Evolutionary conservation across 1,284 basidiomycete genomes (phyloP).

Genomic region (Blastosporella zonata): DNA sequence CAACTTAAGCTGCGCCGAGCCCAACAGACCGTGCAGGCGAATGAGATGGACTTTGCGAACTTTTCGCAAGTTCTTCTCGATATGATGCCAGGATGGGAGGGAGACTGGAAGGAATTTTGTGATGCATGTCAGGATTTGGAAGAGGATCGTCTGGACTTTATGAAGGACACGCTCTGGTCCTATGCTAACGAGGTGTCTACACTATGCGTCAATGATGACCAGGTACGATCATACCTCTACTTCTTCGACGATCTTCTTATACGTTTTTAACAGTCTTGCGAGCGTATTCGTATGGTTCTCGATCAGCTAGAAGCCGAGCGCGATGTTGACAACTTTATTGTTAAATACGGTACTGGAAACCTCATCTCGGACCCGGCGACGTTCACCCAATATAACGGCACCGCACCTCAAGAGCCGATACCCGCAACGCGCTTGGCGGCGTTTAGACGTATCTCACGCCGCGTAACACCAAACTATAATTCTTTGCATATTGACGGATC

Average conservation of each 20-base stretch:
- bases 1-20: conserved; percentile 84
- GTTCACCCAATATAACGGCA: conserved; percentile 68
- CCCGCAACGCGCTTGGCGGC: conserved; percentile 44
- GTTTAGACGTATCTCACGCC: conserved; percentile 52
- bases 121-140: conserved; percentile 96
- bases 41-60: conserved; percentile 88
- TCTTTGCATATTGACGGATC: neutral
- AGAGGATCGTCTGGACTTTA: conserved; percentile 91
- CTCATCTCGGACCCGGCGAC: conserved; percentile 73
- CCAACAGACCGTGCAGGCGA: conserved; percentile 83
- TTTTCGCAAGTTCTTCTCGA: conserved; percentile 81
- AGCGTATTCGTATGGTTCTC: conserved; percentile 76
- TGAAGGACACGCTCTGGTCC: conserved; percentile 93
- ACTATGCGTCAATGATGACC: conserved; percentile 94
- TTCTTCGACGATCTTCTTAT: conserved; percentile 4
- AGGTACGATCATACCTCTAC: conserved; percentile 54
- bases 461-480: conserved; percentile 20
- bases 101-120: conserved; percentile 92
- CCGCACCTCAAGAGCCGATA: conserved; percentile 44
- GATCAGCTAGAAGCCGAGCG: conserved; percentile 79
- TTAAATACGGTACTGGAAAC: conserved; percentile 81
- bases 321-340: conserved; percentile 82
- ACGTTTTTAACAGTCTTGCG: conserved; percentile 68
- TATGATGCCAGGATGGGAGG: conserved; percentile 84
- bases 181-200: conserved; percentile 95